Evolutionary conservation across 139 green algal species (phyloP).

Genomic region (Chlamydomonas sp.): DNA sequence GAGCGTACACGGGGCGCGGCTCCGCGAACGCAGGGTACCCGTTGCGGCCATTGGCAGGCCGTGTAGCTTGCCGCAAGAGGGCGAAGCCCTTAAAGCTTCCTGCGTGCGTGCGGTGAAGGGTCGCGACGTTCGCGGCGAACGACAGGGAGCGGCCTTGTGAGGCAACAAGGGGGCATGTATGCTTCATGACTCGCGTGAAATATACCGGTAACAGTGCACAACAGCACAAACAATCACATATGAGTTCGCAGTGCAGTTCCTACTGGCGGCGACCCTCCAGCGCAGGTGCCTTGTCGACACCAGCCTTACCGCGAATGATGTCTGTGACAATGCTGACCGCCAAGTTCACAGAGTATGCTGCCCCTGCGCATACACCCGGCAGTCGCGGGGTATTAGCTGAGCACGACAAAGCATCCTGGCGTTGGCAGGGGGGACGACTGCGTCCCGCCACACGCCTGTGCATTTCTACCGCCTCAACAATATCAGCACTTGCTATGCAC

Average conservation of each 20-base stretch:
- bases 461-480: too few species aligned
- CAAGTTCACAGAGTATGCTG: slow-evolving; percentile 49
- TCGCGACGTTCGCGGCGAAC: too few species aligned
- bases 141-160: too few species aligned
- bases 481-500: too few species aligned
- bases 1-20: slow-evolving; percentile 60
- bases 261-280: too few species aligned
- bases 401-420: too few species aligned
- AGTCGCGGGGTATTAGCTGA: background rate
- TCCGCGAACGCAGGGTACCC: slow-evolving; percentile 37
- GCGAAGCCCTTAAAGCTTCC: slow-evolving; percentile 70
- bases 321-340: slow-evolving; percentile 64
- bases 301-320: slow-evolving; percentile 49
- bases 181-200: background rate
- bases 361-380: slow-evolving; percentile 23
- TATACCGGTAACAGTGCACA: too few species aligned
- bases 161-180: background rate
- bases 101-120: slow-evolving; percentile 3
- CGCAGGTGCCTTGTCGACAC: too few species aligned
- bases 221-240: background rate
- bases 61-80: slow-evolving; percentile 53
- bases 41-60: slow-evolving; percentile 30
- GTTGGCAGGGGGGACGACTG: too few species aligned
- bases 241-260: background rate
- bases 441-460: too few species aligned